Percentiles rank a stretch among this genome's conserved stretches.
Evolutionary conservation across 257 asterid species (phyloP).

Genomic region (Fraxinus pennsylvanica): DNA sequence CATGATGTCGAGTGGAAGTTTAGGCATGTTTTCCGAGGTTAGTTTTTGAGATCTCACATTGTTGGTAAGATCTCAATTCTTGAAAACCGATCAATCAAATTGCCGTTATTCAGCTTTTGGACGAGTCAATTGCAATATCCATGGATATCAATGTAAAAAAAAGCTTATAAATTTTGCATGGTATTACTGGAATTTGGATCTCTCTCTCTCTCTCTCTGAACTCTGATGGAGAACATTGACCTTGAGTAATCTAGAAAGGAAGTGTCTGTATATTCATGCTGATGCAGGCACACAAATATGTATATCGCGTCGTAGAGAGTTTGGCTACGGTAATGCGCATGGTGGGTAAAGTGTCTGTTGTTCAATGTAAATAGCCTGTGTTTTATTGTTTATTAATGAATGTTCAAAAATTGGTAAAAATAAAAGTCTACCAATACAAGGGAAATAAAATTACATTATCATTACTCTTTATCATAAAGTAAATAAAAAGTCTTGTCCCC

Average conservation of each 20-base stretch:
- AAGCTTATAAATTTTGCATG: neutral
- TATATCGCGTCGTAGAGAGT: neutral
- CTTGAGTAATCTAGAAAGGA: neutral
- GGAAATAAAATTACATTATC: neutral
- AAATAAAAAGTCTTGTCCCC: neutral
- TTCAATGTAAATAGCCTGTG: neutral
- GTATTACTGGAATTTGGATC: neutral
- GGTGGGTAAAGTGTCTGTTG: neutral
- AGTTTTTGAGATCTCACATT: constrained; percentile 21
- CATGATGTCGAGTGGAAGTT: constrained; percentile 98
- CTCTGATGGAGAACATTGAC: constrained; percentile 4
- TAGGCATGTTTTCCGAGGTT: constrained; percentile 94
- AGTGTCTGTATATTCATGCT: neutral
- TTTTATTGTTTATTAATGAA: neutral
- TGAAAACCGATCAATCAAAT: neutral
- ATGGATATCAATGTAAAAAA: neutral
- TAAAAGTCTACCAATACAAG: too few species aligned
- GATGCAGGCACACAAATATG: neutral
- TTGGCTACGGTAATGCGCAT: neutral
- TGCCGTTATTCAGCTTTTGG: neutral
- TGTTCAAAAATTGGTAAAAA: neutral
- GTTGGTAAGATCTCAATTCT: neutral
- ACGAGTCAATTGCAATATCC: constrained; percentile 4
- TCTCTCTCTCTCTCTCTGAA: neutral
- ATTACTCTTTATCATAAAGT: neutral